phyloP scores from a whole-genome alignment of 257 asterid genomes.

The Leonotis leonurus region DNA sequence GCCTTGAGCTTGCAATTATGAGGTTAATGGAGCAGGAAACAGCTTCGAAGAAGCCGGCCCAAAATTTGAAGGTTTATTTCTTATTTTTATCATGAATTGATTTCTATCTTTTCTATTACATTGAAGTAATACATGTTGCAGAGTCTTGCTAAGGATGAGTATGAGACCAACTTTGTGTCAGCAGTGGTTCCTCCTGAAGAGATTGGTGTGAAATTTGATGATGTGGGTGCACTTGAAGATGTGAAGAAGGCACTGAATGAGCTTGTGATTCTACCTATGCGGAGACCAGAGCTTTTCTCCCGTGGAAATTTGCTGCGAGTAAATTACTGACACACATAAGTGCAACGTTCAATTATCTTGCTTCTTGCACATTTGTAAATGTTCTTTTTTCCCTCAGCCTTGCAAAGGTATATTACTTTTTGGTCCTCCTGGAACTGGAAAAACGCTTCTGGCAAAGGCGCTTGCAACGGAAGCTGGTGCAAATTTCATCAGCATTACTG shows the following conservation, averaged over 20 bases:
- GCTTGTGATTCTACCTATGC: constrained; percentile 97
- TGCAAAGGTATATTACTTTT: constrained; percentile 97
- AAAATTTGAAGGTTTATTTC: constrained; percentile 67
- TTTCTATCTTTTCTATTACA: constrained; percentile 3
- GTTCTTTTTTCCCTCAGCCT: constrained; percentile 49
- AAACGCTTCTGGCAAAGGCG: constrained; percentile 96
- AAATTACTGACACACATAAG: constrained; percentile 9
- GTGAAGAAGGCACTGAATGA: constrained; percentile 86
- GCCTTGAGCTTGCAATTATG: constrained; percentile 78
- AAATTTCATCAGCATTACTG: constrained; percentile 90
- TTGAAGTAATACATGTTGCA: constrained; percentile 30
- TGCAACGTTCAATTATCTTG: constrained; percentile 1
- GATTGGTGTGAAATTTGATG: constrained; percentile 91
- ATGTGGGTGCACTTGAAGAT: constrained; percentile 97
- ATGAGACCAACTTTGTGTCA: constrained; percentile 88
- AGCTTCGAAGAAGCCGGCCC: constrained; percentile 73
- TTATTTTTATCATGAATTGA: background rate
- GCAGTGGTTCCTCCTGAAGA: constrained; percentile 97
- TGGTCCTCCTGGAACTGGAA: constrained; percentile 99
- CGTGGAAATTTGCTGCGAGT: constrained; percentile 93
- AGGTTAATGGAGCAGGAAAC: constrained; percentile 83
- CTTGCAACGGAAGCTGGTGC: constrained; percentile 99
- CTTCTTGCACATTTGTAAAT: constrained; percentile 5
- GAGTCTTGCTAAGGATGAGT: constrained; percentile 97
- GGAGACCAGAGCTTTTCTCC: constrained; percentile 93